Percentiles rank a stretch among this genome's conserved stretches.
Conservation (phyloP, 2,329 filamentous ascomycete genomes). For the Arthrinium puccinioides region DNA sequence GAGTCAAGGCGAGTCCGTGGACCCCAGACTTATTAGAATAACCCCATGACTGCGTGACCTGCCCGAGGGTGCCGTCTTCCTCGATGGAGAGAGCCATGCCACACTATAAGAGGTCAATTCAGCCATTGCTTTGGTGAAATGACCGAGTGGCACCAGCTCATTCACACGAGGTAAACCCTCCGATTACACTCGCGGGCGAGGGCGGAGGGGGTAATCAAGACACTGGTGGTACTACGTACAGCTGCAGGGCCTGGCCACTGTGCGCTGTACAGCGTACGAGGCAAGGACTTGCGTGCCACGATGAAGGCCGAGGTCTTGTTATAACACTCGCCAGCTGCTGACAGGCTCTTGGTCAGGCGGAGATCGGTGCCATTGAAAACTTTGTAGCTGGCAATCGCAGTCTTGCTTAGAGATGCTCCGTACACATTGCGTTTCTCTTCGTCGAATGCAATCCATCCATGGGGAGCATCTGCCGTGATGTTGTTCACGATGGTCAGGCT, state of each 20-base stretch:
- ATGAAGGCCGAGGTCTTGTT: conserved; percentile 11
- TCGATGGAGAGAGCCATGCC: conserved; percentile 8
- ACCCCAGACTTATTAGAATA: conserved; percentile 10
- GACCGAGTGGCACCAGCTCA: too few species aligned
- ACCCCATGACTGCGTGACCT: conserved; percentile 4
- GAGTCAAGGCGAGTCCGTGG: conserved; percentile 12
- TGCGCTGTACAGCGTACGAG: conserved; percentile 10
- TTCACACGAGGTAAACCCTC: too few species aligned
- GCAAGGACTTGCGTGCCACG: conserved; percentile 3
- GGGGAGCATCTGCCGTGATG: conserved; percentile 7
- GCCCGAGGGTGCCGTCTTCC: background rate
- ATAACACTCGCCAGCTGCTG: conserved; percentile 4
- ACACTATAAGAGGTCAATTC: too few species aligned
- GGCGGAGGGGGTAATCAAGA: too few species aligned
- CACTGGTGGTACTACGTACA: too few species aligned
- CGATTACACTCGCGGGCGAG: too few species aligned
- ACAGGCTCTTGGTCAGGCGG: background rate
- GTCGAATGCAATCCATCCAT: conserved; percentile 13
- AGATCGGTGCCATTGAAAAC: background rate
- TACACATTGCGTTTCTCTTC: conserved; percentile 2
- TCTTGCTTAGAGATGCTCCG: background rate
- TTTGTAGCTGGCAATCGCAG: background rate
- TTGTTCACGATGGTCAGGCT: conserved; percentile 35
- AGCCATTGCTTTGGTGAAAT: too few species aligned
- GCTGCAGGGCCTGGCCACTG: conserved; percentile 9